phyloP scores from a whole-genome alignment of 2,329 filamentous ascomycete species.

The Pseudogymnoascus sp. region DNA sequence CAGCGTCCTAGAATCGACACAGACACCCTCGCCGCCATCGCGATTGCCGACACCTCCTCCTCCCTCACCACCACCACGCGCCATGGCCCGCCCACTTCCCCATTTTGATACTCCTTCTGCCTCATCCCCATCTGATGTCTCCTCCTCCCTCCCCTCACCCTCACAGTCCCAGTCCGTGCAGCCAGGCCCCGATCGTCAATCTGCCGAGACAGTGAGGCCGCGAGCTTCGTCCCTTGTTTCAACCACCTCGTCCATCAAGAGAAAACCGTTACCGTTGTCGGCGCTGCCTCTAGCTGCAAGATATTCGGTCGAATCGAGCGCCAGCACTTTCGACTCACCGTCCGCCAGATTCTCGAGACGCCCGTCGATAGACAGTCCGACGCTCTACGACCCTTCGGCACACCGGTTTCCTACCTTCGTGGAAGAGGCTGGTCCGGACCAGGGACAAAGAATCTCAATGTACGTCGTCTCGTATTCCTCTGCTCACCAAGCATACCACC shows the following conservation, averaged over 20 bases:
- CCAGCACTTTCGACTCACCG: slow-evolving; percentile 34
- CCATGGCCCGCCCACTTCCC: slow-evolving; percentile 9
- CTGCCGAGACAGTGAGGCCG: neutral
- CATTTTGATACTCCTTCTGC: slow-evolving; percentile 24
- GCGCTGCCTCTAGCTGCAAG: slow-evolving; percentile 43
- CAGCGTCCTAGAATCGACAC: neutral
- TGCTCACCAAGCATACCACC: neutral
- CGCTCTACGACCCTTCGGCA: slow-evolving; percentile 46
- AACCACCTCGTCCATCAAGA: slow-evolving; percentile 34
- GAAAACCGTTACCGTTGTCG: slow-evolving; percentile 51
- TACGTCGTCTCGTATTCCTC: slow-evolving; percentile 1
- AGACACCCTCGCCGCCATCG: neutral
- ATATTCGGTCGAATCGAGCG: slow-evolving; percentile 31
- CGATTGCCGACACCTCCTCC: neutral
- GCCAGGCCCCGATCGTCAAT: slow-evolving; percentile 1
- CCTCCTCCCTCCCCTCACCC: slow-evolving; percentile 11
- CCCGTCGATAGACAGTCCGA: slow-evolving; percentile 50
- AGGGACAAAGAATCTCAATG: neutral
- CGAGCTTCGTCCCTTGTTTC: slow-evolving; percentile 10
- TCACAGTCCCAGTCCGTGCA: slow-evolving; percentile 8
- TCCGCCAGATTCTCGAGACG: slow-evolving; percentile 47
- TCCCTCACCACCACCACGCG: neutral
- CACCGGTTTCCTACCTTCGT: neutral
- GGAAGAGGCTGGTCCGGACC: neutral
- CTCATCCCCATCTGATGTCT: slow-evolving; percentile 23